Conservation (phyloP, 116 monocot genomes). For the Cymodocea nodosa region DNA sequence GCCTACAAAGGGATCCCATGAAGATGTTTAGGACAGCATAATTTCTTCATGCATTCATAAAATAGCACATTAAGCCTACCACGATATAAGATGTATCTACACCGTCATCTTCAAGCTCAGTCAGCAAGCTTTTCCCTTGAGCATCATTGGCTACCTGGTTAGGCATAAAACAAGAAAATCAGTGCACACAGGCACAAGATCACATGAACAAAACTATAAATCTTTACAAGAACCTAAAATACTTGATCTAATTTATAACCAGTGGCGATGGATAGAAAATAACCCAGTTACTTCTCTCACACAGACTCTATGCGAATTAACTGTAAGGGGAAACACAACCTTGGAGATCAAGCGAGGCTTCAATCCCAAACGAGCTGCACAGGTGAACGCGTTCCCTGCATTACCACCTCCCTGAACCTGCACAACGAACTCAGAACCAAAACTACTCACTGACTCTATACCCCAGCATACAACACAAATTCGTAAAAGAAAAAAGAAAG, state of each 20-base stretch:
- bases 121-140: slow-evolving; percentile 50
- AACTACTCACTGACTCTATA: background rate
- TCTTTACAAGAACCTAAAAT: background rate
- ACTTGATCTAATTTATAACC: too few relatives aligned
- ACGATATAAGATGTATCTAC: slow-evolving; percentile 78
- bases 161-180: background rate
- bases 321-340: slow-evolving; percentile 19
- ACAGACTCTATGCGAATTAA: background rate
- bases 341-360: slow-evolving; percentile 68
- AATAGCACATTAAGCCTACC: slow-evolving; percentile 21
- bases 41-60: background rate
- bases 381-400: slow-evolving; percentile 68
- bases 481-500: too few relatives aligned
- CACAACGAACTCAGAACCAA: background rate
- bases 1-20: too few relatives aligned
- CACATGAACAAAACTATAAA: background rate
- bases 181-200: background rate
- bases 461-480: background rate
- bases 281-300: too few relatives aligned
- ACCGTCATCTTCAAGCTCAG: slow-evolving; percentile 59
- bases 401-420: slow-evolving; percentile 95
- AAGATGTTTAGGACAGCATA: background rate
- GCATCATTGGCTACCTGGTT: slow-evolving; percentile 68
- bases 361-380: slow-evolving; percentile 80
- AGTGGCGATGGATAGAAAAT: too few relatives aligned